phyloP scores from a whole-genome alignment of 345 rosid species.

The Citrus medica region DNA sequence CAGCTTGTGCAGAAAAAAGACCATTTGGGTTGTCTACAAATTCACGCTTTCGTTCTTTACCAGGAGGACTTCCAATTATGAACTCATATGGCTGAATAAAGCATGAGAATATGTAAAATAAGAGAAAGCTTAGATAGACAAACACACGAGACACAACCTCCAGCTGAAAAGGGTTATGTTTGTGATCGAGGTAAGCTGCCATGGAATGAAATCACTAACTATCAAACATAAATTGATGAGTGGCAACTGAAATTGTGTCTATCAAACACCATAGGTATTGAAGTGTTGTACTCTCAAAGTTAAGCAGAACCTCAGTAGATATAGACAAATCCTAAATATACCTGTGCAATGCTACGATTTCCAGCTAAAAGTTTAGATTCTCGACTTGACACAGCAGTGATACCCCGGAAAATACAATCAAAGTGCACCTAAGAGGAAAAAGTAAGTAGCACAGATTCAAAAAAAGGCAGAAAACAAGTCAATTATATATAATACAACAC shows the following conservation, averaged over 20 bases:
- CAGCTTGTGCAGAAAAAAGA: constrained; percentile 88
- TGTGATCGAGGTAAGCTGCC: neutral
- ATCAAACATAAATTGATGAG: neutral
- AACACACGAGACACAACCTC: neutral
- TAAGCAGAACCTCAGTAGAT: neutral
- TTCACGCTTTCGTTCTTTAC: constrained; percentile 84
- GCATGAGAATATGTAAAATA: neutral
- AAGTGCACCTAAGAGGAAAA: constrained; percentile 64
- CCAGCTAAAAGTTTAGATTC: constrained; percentile 95
- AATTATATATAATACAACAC: neutral
- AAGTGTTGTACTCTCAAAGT: neutral
- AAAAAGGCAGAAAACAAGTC: neutral
- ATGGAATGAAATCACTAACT: neutral
- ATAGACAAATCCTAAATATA: neutral
- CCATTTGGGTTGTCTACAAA: constrained; percentile 93
- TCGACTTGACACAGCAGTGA: constrained; percentile 78
- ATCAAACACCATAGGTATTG: neutral
- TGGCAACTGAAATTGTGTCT: neutral
- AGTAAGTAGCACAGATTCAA: neutral
- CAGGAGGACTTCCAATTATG: constrained; percentile 80
- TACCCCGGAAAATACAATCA: constrained; percentile 67
- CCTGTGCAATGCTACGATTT: constrained; percentile 89
- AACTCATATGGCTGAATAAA: constrained; percentile 75
- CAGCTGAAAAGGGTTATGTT: neutral
- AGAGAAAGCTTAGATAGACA: neutral